Evolutionary conservation across 1,284 basidiomycete species (phyloP).

Genomic region (Apiotrichum akiyoshidainum): DNA sequence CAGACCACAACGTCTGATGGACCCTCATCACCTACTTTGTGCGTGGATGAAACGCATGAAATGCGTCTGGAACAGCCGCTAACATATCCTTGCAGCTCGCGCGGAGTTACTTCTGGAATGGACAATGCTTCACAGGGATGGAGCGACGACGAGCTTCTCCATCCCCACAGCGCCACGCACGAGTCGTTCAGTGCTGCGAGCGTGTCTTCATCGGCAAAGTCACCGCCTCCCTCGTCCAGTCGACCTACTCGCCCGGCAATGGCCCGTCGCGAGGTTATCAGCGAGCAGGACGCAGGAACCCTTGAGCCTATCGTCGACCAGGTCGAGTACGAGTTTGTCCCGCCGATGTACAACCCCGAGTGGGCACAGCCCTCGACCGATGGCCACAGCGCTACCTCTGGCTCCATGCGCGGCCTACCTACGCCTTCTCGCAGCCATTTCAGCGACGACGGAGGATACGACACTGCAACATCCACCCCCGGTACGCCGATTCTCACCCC

Average conservation of each 20-base stretch:
- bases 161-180: background rate
- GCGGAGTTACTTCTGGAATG: background rate
- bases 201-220: no score
- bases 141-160: background rate
- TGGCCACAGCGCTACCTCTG: background rate
- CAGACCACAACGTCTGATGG: background rate
- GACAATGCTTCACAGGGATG: background rate
- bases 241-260: background rate
- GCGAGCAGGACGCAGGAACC: background rate
- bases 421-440: background rate
- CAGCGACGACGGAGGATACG: background rate
- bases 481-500: background rate
- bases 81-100: background rate
- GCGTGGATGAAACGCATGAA: background rate
- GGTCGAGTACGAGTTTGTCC: constrained; percentile 1
- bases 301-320: background rate
- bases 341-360: constrained; percentile 4
- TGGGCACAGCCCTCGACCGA: background rate
- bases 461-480: background rate
- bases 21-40: background rate
- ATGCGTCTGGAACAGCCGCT: no score
- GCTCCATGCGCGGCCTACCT: background rate
- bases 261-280: constrained; percentile 1
- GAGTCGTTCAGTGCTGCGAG: no score
- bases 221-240: background rate